Conservation (phyloP, 805 yeast species). For the Scheffersomyces amazonensis region DNA sequence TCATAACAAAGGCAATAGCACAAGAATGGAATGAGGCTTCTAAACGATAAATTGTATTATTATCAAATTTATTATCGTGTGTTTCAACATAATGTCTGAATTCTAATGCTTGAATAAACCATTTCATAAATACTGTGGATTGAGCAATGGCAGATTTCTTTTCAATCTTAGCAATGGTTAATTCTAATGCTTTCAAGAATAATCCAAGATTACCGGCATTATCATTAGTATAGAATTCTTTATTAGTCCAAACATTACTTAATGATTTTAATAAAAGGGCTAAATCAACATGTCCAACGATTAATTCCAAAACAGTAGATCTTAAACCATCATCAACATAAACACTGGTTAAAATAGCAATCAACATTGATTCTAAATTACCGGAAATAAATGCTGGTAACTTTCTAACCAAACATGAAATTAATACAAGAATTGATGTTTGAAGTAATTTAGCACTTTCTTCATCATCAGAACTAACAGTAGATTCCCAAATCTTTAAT, state of each 20-base stretch:
- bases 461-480: conserved; percentile 26
- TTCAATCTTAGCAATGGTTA: conserved; percentile 62
- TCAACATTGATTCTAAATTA: conserved; percentile 60
- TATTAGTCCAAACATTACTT: conserved; percentile 56
- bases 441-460: conserved; percentile 47
- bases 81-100: conserved; percentile 47
- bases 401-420: conserved; percentile 73
- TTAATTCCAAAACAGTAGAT: conserved; percentile 56
- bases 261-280: conserved; percentile 60
- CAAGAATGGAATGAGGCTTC: conserved; percentile 74
- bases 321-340: conserved; percentile 59
- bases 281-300: conserved; percentile 67
- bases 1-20: conserved; percentile 77
- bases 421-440: conserved; percentile 65
- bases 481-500: conserved; percentile 53
- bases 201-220: conserved; percentile 53
- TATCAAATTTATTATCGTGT: conserved; percentile 44
- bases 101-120: conserved; percentile 70
- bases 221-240: conserved; percentile 30
- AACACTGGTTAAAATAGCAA: conserved; percentile 54
- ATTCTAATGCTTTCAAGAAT: conserved; percentile 64
- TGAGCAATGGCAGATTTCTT: conserved; percentile 74
- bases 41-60: conserved; percentile 73
- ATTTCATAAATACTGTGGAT: conserved; percentile 63
- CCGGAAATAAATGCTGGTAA: conserved; percentile 84